Evolutionary conservation across 257 asterid genomes (phyloP).

Genomic region (Fraxinus anomala): DNA sequence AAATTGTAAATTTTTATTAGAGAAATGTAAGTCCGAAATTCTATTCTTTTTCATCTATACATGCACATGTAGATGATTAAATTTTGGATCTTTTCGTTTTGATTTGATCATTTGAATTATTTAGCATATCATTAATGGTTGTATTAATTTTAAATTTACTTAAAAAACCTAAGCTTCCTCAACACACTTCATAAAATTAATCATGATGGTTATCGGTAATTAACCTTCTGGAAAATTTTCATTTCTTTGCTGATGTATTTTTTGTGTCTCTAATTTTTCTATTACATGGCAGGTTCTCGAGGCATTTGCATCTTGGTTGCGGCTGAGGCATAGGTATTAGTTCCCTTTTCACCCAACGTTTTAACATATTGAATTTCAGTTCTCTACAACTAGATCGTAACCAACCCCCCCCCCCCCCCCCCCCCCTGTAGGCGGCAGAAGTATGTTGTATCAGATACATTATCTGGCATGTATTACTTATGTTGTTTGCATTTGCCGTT

Average conservation of each 20-base stretch:
- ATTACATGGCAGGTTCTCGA: slow-evolving; percentile 78
- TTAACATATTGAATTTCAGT: slow-evolving; percentile 22
- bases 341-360: slow-evolving; percentile 13
- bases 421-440: background rate
- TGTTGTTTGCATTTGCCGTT: slow-evolving; percentile 20
- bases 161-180: background rate
- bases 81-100: slow-evolving; percentile 11
- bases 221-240: slow-evolving; percentile 19
- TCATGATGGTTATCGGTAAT: slow-evolving; percentile 5
- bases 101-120: slow-evolving; percentile 25
- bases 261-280: slow-evolving; percentile 29
- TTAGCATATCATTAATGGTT: slow-evolving; percentile 17
- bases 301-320: slow-evolving; percentile 99
- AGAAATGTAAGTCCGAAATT: too few species aligned
- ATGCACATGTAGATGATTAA: slow-evolving; percentile 6
- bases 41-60: too few species aligned
- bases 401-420: too few species aligned
- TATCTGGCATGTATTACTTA: slow-evolving; percentile 3
- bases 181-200: slow-evolving; percentile 10
- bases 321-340: slow-evolving; percentile 84
- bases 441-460: slow-evolving; percentile 11
- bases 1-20: too few species aligned
- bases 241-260: slow-evolving; percentile 22
- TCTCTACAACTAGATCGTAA: slow-evolving; percentile 8
- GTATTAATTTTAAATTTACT: slow-evolving; percentile 8